These are phyloP conservation scores for Aspergillus heteromorphus DNA, from an alignment of 495 filamentous ascomycete species.

Conservation along the genomic window DNA sequence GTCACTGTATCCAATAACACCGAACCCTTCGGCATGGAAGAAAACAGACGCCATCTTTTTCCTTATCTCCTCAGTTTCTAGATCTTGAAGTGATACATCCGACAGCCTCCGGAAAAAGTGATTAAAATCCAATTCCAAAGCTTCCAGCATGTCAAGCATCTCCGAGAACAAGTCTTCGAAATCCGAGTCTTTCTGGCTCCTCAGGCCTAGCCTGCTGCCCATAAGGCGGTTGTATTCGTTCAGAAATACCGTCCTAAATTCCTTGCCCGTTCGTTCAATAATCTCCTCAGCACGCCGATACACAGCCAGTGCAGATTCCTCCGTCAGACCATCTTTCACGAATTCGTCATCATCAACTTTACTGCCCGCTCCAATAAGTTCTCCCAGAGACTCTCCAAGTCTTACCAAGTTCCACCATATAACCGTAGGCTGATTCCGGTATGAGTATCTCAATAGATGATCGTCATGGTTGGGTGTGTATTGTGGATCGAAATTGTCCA, in stretches of 20 bases:
- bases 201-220: constrained; percentile 69
- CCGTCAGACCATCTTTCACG: constrained; percentile 60
- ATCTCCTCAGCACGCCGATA: constrained; percentile 75
- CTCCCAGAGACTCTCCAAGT: constrained; percentile 83
- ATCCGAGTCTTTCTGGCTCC: constrained; percentile 57
- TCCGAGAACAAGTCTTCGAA: constrained; percentile 74
- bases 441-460: constrained; percentile 76
- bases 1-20: constrained; percentile 52
- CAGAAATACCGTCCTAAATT: constrained; percentile 82
- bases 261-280: constrained; percentile 70
- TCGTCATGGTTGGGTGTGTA: constrained; percentile 99
- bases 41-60: constrained; percentile 57
- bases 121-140: constrained; percentile 80
- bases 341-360: constrained; percentile 66
- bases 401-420: constrained; percentile 99
- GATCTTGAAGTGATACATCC: constrained; percentile 45
- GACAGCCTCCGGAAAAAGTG: constrained; percentile 81
- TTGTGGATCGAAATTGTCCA: constrained; percentile 88
- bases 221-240: constrained; percentile 82
- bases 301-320: constrained; percentile 60
- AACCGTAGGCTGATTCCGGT: constrained; percentile 89
- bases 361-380: constrained; percentile 71
- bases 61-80: constrained; percentile 57
- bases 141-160: constrained; percentile 75
- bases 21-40: constrained; percentile 63